Evolutionary conservation across 768 basidiomycete genomes (phyloP).

Genomic region (Lentinula sp.): DNA sequence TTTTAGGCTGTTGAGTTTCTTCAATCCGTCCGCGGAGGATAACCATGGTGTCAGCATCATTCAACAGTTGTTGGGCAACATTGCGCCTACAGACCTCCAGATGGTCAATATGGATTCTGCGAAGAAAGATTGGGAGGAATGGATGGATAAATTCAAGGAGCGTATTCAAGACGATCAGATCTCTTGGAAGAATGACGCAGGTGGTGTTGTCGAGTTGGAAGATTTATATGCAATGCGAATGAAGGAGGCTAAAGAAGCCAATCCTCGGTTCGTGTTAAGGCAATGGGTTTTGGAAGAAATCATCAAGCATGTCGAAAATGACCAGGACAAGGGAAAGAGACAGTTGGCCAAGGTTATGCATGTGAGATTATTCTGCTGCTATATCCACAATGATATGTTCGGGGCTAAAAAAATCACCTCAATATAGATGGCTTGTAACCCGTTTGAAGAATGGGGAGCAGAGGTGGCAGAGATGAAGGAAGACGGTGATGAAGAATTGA

Average conservation of each 20-base stretch:
- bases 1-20: constrained; percentile 66
- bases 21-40: constrained; percentile 38
- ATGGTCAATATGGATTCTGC: constrained; percentile 38
- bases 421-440: constrained; percentile 80
- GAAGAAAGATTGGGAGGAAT: constrained; percentile 46
- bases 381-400: not conserved
- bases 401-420: not conserved
- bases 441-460: constrained; percentile 85
- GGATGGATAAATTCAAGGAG: constrained; percentile 58
- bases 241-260: constrained; percentile 49
- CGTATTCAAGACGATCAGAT: constrained; percentile 49
- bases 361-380: constrained; percentile 33
- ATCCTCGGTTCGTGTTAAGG: constrained; percentile 88
- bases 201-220: constrained; percentile 7
- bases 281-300: constrained; percentile 97
- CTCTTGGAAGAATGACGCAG: constrained; percentile 31
- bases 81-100: constrained; percentile 33
- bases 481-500: constrained; percentile 37
- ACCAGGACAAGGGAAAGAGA: constrained; percentile 55
- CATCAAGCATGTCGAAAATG: constrained; percentile 68
- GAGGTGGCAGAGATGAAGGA: constrained; percentile 35
- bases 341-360: constrained; percentile 77
- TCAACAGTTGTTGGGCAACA: constrained; percentile 34
- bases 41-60: constrained; percentile 33
- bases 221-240: constrained; percentile 42